These are phyloP conservation scores for Grigorovia humatica DNA, from an alignment of 805 yeast genomes.

Conservation along the genomic window DNA sequence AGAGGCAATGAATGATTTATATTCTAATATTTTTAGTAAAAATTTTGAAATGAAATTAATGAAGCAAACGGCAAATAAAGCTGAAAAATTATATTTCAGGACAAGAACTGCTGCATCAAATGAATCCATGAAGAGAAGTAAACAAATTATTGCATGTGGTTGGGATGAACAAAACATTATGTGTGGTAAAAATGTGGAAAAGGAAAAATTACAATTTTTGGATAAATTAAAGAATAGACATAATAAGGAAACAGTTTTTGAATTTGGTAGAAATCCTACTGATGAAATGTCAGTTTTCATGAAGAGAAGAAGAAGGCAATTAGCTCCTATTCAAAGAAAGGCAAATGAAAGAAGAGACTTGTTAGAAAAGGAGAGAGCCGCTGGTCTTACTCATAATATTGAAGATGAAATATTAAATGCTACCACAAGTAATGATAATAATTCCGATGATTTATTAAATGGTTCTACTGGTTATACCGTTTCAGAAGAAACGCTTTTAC, in stretches of 20 bases:
- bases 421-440: slow-evolving; percentile 10
- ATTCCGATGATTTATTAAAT: slow-evolving; percentile 21
- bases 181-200: slow-evolving; percentile 67
- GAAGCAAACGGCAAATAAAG: slow-evolving; percentile 67
- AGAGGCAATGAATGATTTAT: slow-evolving; percentile 66
- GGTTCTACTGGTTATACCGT: slow-evolving; percentile 35
- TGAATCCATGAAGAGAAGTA: slow-evolving; percentile 78
- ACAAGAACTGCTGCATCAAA: slow-evolving; percentile 80
- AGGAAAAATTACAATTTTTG: slow-evolving; percentile 62
- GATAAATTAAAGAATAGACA: slow-evolving; percentile 59
- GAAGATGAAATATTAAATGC: slow-evolving; percentile 63
- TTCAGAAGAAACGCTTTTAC: slow-evolving; percentile 30
- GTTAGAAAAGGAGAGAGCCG: slow-evolving; percentile 59
- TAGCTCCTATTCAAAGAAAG: slow-evolving; percentile 77
- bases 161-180: slow-evolving; percentile 86
- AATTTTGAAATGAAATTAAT: slow-evolving; percentile 60
- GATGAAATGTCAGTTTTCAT: slow-evolving; percentile 69
- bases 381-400: slow-evolving; percentile 61
- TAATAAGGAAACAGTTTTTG: slow-evolving; percentile 87
- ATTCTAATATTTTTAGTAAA: slow-evolving; percentile 45
- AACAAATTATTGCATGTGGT: slow-evolving; percentile 60
- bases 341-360: slow-evolving; percentile 62
- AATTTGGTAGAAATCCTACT: slow-evolving; percentile 58
- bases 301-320: slow-evolving; percentile 75
- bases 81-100: slow-evolving; percentile 77